phyloP scores from a whole-genome alignment of 208 protist species.

The Trypanosoma theileri region DNA sequence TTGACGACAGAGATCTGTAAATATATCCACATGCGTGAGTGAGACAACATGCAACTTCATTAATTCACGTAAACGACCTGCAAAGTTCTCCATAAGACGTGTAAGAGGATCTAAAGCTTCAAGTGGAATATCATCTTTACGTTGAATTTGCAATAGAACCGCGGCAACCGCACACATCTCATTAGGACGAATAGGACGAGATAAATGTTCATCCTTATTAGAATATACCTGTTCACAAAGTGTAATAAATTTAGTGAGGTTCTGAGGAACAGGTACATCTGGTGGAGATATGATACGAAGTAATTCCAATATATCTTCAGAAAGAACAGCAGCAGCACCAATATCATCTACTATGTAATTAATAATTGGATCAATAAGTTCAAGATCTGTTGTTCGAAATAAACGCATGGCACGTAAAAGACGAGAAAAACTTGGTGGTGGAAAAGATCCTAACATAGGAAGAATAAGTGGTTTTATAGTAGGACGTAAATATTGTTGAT shows the following conservation, averaged over 20 bases:
- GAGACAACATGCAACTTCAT: slow-evolving; percentile 52
- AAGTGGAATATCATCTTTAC: slow-evolving; percentile 47
- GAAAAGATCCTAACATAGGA: slow-evolving; percentile 49
- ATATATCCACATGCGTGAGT: slow-evolving; percentile 49
- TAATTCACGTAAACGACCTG: slow-evolving; percentile 35
- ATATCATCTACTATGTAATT: slow-evolving; percentile 31
- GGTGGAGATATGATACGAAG: slow-evolving; percentile 22
- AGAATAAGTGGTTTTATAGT: slow-evolving; percentile 51
- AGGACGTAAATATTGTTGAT: slow-evolving; percentile 81
- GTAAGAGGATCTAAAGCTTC: slow-evolving; percentile 52
- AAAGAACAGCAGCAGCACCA: slow-evolving; percentile 1
- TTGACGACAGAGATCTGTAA: slow-evolving; percentile 41
- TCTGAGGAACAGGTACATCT: slow-evolving; percentile 24
- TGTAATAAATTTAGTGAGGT: slow-evolving; percentile 18
- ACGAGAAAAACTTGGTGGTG: slow-evolving; percentile 70
- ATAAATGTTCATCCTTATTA: slow-evolving; percentile 8
- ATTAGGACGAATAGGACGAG: slow-evolving; percentile 37
- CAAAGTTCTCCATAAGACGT: slow-evolving; percentile 59
- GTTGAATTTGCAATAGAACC: slow-evolving; percentile 40
- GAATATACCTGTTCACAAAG: slow-evolving; percentile 32
- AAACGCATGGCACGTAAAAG: slow-evolving; percentile 50
- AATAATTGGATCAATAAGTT: slow-evolving; percentile 58
- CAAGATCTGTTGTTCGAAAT: slow-evolving; percentile 47
- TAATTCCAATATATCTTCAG: slow-evolving; percentile 26
- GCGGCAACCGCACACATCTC: slow-evolving; percentile 64